Base-by-base conservation (phyloP, 345 rosid species). In the Carallia pectinifolia region DNA sequence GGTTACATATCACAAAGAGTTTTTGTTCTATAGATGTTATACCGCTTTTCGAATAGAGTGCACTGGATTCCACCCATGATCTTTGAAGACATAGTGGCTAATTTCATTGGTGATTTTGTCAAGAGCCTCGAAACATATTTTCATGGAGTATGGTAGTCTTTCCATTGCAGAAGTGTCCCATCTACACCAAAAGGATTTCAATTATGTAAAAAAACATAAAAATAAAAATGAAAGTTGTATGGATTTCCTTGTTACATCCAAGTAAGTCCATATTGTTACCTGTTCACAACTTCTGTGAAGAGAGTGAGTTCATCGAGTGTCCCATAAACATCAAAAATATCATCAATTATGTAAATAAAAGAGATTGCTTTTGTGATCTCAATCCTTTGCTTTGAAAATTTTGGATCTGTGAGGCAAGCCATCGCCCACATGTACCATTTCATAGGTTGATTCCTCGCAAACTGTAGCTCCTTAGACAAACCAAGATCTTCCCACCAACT, bases 401-500 rank as follows among this genome's bases (percentile, higher is more conserved):
- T 82, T 58, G 87, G 90, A 73, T 87, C 83, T 16, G 69, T 61
- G 60, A 89, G 85, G 65, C 70, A 70, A 16, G 81, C 82, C 79
- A 79, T 66, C 27, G 90, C 79, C 83, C 84, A 83, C 30, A 73
- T 67, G 70, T 82, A 63, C 89, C 90, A 87, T 79, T 82, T 87
- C 39, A 77, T 30, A 54, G 89, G 86, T 65, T 84, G 87, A 56
- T 83, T 75, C 75, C 95, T 82, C 40, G 83, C 86, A 70, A 84
- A 77, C 58, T 10, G 19, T 66, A 85, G 67, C 63, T 84, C 80
- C 75, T 84, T 72, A 0, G 77, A 61, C 71, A 87, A 75, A 37
- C 83, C 86, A 3, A 82, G 72, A 5, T 77, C 83, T 69, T 74
- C 71, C 94, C 94, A 89, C 91, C 94, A 89, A 53, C 94, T 89